These are phyloP conservation scores for Rhizopogon vesiculosus DNA, from an alignment of 768 basidiomycete genomes.

Conservation along the genomic window DNA sequence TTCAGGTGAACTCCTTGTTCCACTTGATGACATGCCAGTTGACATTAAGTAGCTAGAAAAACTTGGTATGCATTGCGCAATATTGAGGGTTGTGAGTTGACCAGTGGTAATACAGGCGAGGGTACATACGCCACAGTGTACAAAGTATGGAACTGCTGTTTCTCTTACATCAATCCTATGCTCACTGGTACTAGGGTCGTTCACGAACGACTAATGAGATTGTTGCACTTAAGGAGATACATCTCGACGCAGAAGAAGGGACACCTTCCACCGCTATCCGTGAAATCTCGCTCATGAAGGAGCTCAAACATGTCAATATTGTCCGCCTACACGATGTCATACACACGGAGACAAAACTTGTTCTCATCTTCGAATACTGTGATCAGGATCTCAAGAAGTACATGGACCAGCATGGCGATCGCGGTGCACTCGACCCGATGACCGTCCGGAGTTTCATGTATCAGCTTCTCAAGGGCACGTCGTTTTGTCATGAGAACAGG, in stretches of 20 bases:
- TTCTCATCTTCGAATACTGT: constrained; percentile 97
- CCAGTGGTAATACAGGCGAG: constrained; percentile 47
- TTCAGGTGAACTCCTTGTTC: constrained; percentile 37
- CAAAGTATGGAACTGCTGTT: constrained; percentile 54
- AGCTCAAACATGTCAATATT: constrained; percentile 98
- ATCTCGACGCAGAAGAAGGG: constrained; percentile 98
- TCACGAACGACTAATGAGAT: constrained; percentile 98
- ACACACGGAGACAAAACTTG: constrained; percentile 96
- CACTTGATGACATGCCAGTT: background rate
- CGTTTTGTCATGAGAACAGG: constrained; percentile 98
- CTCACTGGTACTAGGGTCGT: constrained; percentile 58
- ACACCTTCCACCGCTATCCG: constrained; percentile 98
- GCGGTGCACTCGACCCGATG: constrained; percentile 85
- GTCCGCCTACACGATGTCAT: constrained; percentile 98
- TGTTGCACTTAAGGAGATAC: constrained; percentile 97
- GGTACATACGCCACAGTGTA: constrained; percentile 97
- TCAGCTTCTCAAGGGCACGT: constrained; percentile 94
- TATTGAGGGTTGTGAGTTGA: background rate
- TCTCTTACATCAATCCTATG: background rate
- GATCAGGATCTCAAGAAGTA: constrained; percentile 99
- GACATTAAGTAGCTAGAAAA: constrained; percentile 71
- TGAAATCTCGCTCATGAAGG: constrained; percentile 99
- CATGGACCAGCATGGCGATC: constrained; percentile 97
- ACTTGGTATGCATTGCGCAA: constrained; percentile 43
- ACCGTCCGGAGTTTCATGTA: constrained; percentile 97